Evolutionary conservation across 805 yeast genomes (phyloP), one percentile per base, ranked within the genome.

Genomic region (Wickerhamomyces chaumierensis): DNA sequence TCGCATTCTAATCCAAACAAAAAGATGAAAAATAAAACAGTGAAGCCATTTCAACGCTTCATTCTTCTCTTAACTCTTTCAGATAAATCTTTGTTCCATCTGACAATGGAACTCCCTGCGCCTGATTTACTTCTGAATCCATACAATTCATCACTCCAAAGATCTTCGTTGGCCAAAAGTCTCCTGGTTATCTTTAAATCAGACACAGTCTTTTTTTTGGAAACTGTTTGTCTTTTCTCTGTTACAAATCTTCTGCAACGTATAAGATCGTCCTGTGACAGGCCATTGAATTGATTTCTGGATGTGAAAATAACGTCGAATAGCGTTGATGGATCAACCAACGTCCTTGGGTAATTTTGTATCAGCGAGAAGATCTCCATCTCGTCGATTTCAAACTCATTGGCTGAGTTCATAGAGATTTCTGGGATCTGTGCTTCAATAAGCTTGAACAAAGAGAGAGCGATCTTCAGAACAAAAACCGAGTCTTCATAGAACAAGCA

Each of bases 401-500:
- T n/a, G n/a, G n/a, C n/a, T 25, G 29, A 25, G n/a, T 4, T 5
- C 9, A 11, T 7, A 27, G 58, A 60, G 4, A 64, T 51, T 17
- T 52, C 56, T 16, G 55, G 48, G 41, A 88, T 68, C 36, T 73
- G 73, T 2, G 84, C 81, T 51, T 83, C 88, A 38, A 87, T 68
- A 45, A 79, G 57, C 51, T 83, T 82, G 56, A 88, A 73, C 13
- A 92, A 72, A 1, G 95, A 81, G 39, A 90, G 61, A 1, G 95
- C 79, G 3, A 84, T 71, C 41, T 94, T 75, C 62, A 87, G 92
- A 15, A 92, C 65, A 11, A 92, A 74, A 51, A 84, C 84, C 2
- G 95, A 80, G 21, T 86, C 96, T 56, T 90, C 97, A 53, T 82
- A 86, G 66, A 94, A 88, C 36, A 90, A 61, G 44, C 94, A 84